These are phyloP conservation scores for Yamadazyma sp. DNA, from an alignment of 805 yeast genomes.

Conservation along the genomic window DNA sequence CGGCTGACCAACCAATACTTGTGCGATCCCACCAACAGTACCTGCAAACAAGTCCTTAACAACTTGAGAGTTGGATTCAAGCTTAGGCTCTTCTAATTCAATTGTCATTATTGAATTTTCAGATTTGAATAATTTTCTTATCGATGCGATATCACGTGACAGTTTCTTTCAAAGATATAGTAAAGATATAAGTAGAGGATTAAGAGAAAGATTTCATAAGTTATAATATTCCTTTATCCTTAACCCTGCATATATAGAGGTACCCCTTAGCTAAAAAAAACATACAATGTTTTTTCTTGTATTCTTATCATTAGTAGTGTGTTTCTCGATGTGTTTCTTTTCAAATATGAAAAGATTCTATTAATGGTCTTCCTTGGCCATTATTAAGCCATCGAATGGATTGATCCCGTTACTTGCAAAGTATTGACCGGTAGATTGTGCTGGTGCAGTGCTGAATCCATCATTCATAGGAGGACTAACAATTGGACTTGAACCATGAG, in stretches of 20 bases:
- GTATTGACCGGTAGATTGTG: conserved; percentile 30
- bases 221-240: no score
- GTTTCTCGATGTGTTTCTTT: no score
- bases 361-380: conserved; percentile 25
- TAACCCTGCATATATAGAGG: no score
- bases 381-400: conserved; percentile 37
- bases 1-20: conserved; percentile 94
- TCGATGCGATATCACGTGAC: no score
- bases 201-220: no score
- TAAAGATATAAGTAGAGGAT: no score
- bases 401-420: conserved; percentile 34
- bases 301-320: no score
- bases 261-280: no score
- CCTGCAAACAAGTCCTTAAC: conserved; percentile 84
- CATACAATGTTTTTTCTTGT: no score
- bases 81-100: conserved; percentile 42
- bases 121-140: no score
- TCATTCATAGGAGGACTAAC: conserved; percentile 15
- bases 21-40: conserved; percentile 93
- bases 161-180: no score
- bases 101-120: conserved; percentile 32
- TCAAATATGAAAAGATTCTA: no score
- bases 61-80: conserved; percentile 42
- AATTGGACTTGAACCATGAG: conserved; percentile 10
- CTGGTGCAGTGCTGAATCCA: conserved; percentile 22